Evolutionary conservation across 768 basidiomycete species (phyloP), one percentile per base, ranked within the genome.

Genomic region (Coprinopsis marcescibilis): DNA sequence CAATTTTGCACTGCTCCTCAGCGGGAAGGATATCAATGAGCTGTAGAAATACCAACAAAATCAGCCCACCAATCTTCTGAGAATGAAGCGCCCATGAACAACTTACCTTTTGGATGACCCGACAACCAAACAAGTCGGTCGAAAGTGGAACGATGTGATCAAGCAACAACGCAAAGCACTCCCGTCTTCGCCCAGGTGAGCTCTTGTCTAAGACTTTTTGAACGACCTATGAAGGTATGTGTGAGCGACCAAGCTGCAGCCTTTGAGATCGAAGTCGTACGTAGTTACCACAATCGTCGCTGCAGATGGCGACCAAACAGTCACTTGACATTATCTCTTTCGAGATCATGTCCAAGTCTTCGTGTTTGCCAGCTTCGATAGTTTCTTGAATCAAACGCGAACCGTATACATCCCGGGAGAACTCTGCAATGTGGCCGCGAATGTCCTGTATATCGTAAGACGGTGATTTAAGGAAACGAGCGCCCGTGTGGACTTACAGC

Each of bases 271-370:
- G 29, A 43, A 43, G 26, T 67, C 85, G 55, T 60, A 90, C 88
- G 68, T 96, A 98, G 69, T 98, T 98, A 46, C 94, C 95, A 60
- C 95, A 98, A 36, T 96, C 88, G 60, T 96, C 91, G 56, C 84
- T 85, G 51, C 93, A 85, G 45, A 97, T 73, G 44, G 82, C 77
- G 24, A 48, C 1, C 38, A 92, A 63, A 52, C 21, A 24, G 38
- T 40, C 38, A 8, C 25, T 23, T 23, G 38, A 24, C 17, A 8
- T 6, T 11, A 32, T n/a, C n/a, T 32, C 29, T 8, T n/a, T 32
- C 29, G 8, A 32, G 29, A 32, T 32, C 8, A 32, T 8, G n/a
- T 32, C 29, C 29, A 32, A 32, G 29, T 8, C 29, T 8, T 32
- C 11, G 29, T 23, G 40, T 8, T 38, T 43, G n/a, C 46, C 85